Conservation (phyloP, 148 eudicot genomes). For the Arbutus unedo region DNA sequence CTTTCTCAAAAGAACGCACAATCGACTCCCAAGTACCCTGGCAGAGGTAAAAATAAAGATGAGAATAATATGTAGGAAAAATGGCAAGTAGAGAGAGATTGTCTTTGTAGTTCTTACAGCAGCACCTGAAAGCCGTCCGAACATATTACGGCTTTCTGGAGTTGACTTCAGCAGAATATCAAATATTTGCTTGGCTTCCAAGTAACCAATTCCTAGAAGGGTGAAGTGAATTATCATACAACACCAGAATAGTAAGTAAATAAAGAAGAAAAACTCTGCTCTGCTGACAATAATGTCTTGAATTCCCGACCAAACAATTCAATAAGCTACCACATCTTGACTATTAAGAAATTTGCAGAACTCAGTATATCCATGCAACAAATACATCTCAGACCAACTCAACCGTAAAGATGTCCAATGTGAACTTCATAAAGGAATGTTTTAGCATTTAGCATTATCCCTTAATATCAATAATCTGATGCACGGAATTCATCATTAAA, state of each 20-base stretch:
- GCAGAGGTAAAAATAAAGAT: slow-evolving; percentile 13
- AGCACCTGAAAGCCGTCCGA: slow-evolving; percentile 96
- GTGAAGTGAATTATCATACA: slow-evolving; percentile 9
- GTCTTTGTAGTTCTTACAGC: slow-evolving; percentile 62
- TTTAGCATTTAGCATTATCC: not conserved
- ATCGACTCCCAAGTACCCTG: slow-evolving; percentile 96
- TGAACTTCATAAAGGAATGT: not conserved
- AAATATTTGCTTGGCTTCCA: slow-evolving; percentile 82
- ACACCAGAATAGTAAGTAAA: not conserved
- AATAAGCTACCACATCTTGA: slow-evolving; percentile 7
- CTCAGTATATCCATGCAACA: not conserved
- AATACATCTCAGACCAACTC: not conserved
- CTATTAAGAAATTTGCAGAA: not conserved
- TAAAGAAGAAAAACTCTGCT: not conserved
- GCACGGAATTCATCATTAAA: not conserved
- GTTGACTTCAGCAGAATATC: slow-evolving; percentile 68
- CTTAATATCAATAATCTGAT: not conserved
- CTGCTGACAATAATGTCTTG: not conserved
- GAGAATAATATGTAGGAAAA: not conserved
- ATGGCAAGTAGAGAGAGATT: not conserved
- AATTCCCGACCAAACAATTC: not conserved
- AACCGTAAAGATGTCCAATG: not conserved
- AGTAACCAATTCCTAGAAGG: slow-evolving; percentile 63
- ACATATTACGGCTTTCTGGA: slow-evolving; percentile 87
- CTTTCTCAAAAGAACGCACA: slow-evolving; percentile 85